These are phyloP conservation scores for Phaffomyces thermotolerans DNA, from an alignment of 805 yeast species.

Conservation along the genomic window DNA sequence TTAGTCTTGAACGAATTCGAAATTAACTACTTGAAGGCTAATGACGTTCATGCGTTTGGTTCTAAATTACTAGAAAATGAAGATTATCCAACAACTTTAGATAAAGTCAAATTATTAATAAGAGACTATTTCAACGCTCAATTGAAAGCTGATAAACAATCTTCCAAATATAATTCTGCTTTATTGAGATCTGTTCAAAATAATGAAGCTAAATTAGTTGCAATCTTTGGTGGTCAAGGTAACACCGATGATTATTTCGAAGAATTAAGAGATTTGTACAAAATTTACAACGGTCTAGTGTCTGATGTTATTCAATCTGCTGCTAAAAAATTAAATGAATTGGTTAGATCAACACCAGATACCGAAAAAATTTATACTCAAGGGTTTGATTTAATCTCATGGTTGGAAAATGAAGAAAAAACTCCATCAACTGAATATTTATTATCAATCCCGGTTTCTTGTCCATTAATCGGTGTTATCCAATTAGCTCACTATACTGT, in stretches of 20 bases:
- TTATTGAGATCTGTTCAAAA: conserved; percentile 58
- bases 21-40: conserved; percentile 62
- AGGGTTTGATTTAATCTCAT: conserved; percentile 80
- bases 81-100: conserved; percentile 54
- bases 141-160: conserved; percentile 41
- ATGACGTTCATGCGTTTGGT: conserved; percentile 86
- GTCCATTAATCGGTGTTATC: conserved; percentile 95
- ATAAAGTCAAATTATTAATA: conserved; percentile 67
- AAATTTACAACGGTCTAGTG: conserved; percentile 68
- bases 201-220: conserved; percentile 56
- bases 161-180: conserved; percentile 42
- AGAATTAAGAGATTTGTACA: conserved; percentile 82
- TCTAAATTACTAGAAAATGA: conserved; percentile 53
- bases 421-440: conserved; percentile 89
- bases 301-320: conserved; percentile 63
- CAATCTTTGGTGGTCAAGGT: conserved; percentile 99
- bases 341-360: conserved; percentile 65
- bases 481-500: conserved; percentile 91
- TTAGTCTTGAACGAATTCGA: conserved; percentile 79
- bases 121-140: conserved; percentile 65
- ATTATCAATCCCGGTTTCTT: conserved; percentile 85
- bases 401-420: conserved; percentile 80
- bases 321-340: conserved; percentile 57
- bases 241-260: conserved; percentile 96
- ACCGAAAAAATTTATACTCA: conserved; percentile 87